Conservation (phyloP, 2,329 filamentous ascomycete species). For the Ascochyta viciae-villosae region DNA sequence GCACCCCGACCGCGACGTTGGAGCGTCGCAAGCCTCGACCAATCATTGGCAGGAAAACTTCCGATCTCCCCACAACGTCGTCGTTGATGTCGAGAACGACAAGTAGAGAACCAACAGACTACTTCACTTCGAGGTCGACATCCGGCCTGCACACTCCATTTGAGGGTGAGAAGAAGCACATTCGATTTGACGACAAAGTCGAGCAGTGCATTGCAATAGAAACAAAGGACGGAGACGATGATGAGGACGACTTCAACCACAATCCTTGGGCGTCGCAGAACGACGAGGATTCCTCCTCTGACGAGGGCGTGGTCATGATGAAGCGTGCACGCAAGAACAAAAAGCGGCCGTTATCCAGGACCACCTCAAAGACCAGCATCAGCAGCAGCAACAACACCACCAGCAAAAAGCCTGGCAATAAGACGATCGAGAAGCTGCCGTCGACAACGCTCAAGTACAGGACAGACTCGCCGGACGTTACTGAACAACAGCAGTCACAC, state of each 20-base stretch:
- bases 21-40: constrained; percentile 59
- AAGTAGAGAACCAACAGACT: constrained; percentile 69
- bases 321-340: constrained; percentile 62
- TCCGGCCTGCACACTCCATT: constrained; percentile 74
- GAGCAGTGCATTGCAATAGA: constrained; percentile 96
- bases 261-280: constrained; percentile 49
- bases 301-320: constrained; percentile 85
- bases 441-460: constrained; percentile 87
- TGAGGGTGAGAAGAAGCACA: constrained; percentile 75
- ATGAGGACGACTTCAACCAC: constrained; percentile 57
- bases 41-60: constrained; percentile 67
- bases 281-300: constrained; percentile 65
- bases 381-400: constrained; percentile 55
- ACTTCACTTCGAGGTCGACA: constrained; percentile 70
- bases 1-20: constrained; percentile 61
- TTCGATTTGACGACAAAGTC: constrained; percentile 96
- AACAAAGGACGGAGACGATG: constrained; percentile 78
- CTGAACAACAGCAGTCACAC: constrained; percentile 58
- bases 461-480: constrained; percentile 74
- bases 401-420: constrained; percentile 63
- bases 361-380: constrained; percentile 62
- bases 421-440: constrained; percentile 86
- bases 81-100: constrained; percentile 67
- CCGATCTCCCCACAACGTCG: constrained; percentile 70
- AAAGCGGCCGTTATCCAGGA: constrained; percentile 60